phyloP scores from a whole-genome alignment of 2,329 filamentous ascomycete species.

The Aspergillus sp. region DNA sequence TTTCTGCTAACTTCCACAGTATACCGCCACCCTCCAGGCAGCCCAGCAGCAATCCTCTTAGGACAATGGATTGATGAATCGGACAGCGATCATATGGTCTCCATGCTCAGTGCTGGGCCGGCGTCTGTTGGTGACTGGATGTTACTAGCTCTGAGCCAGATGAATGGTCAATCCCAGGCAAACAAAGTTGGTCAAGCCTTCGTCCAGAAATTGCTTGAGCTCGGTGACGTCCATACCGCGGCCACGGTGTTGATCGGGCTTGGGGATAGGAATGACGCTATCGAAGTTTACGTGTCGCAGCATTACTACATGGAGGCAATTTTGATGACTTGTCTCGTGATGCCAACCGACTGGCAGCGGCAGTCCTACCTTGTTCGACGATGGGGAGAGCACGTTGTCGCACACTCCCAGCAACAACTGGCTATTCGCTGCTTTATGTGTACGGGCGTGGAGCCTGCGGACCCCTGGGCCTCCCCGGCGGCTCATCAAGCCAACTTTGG shows the following conservation, averaged over 20 bases:
- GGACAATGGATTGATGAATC: conserved; percentile 91
- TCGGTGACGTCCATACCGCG: conserved; percentile 86
- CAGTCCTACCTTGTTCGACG: conserved; percentile 85
- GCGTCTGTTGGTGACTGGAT: conserved; percentile 97
- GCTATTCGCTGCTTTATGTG: conserved; percentile 93
- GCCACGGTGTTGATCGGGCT: conserved; percentile 91
- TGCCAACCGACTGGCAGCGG: conserved; percentile 84
- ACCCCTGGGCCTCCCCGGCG: conserved; percentile 84
- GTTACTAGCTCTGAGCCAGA: conserved; percentile 85
- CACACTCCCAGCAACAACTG: conserved; percentile 81
- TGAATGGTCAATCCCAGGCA: conserved; percentile 74
- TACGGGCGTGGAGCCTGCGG: conserved; percentile 78
- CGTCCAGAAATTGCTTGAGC: conserved; percentile 84
- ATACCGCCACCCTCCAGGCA: conserved; percentile 69
- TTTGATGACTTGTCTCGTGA: conserved; percentile 78
- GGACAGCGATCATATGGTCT: conserved; percentile 75
- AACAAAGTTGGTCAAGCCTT: conserved; percentile 90
- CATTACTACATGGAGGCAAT: conserved; percentile 91
- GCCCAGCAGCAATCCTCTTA: conserved; percentile 76
- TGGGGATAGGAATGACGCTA: conserved; percentile 88
- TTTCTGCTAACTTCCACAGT: conserved; percentile 44
- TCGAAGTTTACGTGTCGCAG: conserved; percentile 93
- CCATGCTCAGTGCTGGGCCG: conserved; percentile 72
- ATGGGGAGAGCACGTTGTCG: conserved; percentile 91
- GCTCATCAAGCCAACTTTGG: conserved; percentile 61